Evolutionary conservation across 345 rosid species (phyloP).

Genomic region (Salix brachista): DNA sequence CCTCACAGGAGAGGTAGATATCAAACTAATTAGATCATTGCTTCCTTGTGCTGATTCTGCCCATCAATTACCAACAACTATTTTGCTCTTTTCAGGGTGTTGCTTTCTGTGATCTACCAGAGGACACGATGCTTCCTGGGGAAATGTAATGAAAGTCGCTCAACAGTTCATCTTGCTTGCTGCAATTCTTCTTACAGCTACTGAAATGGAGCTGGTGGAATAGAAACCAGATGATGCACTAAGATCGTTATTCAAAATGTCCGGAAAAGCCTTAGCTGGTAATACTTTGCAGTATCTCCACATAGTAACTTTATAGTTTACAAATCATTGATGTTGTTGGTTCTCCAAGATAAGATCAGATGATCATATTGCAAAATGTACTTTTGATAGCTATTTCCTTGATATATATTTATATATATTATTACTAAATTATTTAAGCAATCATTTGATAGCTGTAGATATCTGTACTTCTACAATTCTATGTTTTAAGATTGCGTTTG

Average conservation of each 20-base stretch:
- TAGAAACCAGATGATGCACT: constrained; percentile 8
- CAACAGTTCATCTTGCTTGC: constrained; percentile 4
- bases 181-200: constrained; percentile 4
- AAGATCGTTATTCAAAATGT: neutral
- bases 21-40: neutral
- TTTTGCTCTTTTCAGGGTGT: constrained; percentile 59
- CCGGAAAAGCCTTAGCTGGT: neutral
- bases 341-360: neutral
- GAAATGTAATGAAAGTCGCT: constrained; percentile 53
- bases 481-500: too few relatives aligned
- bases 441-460: too few relatives aligned
- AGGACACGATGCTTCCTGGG: constrained; percentile 99
- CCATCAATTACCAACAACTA: constrained; percentile 1
- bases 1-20: constrained; percentile 82
- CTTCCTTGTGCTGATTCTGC: neutral
- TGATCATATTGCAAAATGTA: neutral
- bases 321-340: neutral
- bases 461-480: too few relatives aligned
- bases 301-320: neutral
- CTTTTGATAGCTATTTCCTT: too few relatives aligned
- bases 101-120: constrained; percentile 86
- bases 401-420: too few relatives aligned
- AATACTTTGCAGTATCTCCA: neutral
- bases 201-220: constrained; percentile 1
- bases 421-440: too few relatives aligned